Evolutionary conservation across 768 basidiomycete species (phyloP).

Genomic region (Pleurotus citrinopileatus): DNA sequence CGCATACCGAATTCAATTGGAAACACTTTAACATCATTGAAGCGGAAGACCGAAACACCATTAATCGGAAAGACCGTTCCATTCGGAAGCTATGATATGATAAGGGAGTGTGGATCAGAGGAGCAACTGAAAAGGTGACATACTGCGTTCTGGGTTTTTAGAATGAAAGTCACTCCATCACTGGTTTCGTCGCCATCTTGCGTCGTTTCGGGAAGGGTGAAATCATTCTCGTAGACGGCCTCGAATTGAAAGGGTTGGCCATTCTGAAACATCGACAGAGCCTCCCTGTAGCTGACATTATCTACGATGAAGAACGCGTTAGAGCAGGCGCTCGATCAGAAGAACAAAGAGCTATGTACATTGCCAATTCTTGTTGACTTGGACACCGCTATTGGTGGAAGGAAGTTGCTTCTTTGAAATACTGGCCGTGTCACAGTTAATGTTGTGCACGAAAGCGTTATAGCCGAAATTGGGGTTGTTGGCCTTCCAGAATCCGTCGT

Average conservation of each 20-base stretch:
- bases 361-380: background rate
- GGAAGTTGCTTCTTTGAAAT: background rate
- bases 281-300: background rate
- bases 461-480: too few species aligned
- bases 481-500: background rate
- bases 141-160: background rate
- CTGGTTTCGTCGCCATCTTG: background rate
- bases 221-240: background rate
- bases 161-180: background rate
- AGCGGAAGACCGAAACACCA: background rate
- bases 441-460: too few species aligned
- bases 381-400: background rate
- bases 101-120: background rate
- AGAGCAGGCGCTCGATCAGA: background rate
- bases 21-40: background rate
- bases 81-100: background rate
- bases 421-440: too few species aligned
- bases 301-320: background rate
- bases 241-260: background rate
- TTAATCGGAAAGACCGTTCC: background rate
- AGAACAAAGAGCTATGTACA: background rate
- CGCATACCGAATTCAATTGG: constrained; percentile 4
- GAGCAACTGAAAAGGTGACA: background rate
- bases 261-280: background rate
- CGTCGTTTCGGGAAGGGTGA: background rate